Percentiles rank a stretch among this genome's conserved stretches.
These are phyloP conservation scores for Kluyveromyces marxianus DNA, from an alignment of 1,139 yeast genomes.

Conservation along the genomic window DNA sequence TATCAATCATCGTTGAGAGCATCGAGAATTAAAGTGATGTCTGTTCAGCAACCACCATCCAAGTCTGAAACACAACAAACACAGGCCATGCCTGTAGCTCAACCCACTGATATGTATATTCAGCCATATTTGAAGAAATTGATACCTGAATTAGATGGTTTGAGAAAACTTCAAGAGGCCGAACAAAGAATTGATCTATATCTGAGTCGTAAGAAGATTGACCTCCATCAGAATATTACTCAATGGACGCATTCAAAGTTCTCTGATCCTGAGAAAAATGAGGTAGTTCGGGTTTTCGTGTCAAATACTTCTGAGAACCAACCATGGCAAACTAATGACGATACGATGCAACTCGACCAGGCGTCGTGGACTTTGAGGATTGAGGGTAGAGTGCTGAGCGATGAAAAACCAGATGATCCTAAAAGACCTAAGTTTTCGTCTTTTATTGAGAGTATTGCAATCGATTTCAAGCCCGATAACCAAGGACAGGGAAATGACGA, in stretches of 20 bases:
- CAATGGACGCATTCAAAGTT: conserved; percentile 33
- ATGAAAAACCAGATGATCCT: conserved; percentile 34
- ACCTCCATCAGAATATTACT: conserved; percentile 62
- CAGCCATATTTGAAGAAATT: conserved; percentile 52
- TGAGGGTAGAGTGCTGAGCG: conserved; percentile 71
- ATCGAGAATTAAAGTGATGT: not conserved
- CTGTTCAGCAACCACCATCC: not conserved
- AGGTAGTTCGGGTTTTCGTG: conserved; percentile 60
- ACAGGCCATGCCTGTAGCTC: conserved; percentile 23
- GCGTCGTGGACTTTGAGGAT: conserved; percentile 73
- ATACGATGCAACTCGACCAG: conserved; percentile 35
- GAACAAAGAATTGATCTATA: conserved; percentile 76
- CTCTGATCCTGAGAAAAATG: conserved; percentile 9
- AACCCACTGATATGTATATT: conserved; percentile 65
- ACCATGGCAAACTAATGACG: conserved; percentile 64
- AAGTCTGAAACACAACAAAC: conserved; percentile 15
- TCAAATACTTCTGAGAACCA: conserved; percentile 81
- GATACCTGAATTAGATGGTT: conserved; percentile 68
- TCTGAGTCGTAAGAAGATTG: conserved; percentile 74
- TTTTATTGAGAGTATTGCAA: conserved; percentile 74
- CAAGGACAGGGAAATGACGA: conserved; percentile 7
- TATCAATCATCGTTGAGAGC: no score
- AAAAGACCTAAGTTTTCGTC: conserved; percentile 61
- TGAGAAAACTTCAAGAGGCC: conserved; percentile 64
- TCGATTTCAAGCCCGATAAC: conserved; percentile 46